Base-by-base conservation (phyloP, 2,329 filamentous ascomycete genomes). In the Nemania sp. region DNA sequence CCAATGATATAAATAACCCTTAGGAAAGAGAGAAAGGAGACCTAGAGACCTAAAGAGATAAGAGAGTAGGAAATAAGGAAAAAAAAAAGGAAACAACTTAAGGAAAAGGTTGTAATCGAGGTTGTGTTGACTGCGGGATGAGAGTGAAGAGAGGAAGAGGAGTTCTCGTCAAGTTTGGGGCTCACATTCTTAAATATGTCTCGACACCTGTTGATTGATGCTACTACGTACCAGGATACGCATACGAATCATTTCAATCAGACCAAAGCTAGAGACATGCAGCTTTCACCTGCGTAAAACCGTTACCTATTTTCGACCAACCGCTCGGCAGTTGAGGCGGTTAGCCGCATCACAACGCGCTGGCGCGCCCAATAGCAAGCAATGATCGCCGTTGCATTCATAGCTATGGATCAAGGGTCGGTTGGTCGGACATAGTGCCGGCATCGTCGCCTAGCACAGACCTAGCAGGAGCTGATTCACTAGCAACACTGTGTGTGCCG, bases 301-400 rank as follows among this genome's bases (percentile, higher is more conserved):
- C 63, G 52, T 58, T 72, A 56, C 73, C 24, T 75, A 73, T 74
- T 73, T 73, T 70, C 35, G 60, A 51, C 52, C 27, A 61, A 59
- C 57, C 65, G 58, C 52, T 45, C 73, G 69, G 68, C 62, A 70
- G 57, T 73, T 70, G 74, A 73, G 57, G 71, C 67, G 66, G 66
- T 73, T 71, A 68, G 73, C 73, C 66, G 75, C 72, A 73, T 76
- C 74, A 75, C 24, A 71, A 77, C 55, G 73, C 75, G 75, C 75
- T 70, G 72, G 62, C 4, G 57, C 22, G 35, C 41, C 75, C 75
- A 76, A 77, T 76, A 29, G 67, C 51, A 55, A 64, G 54, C 57
- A 43, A 64, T 62, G 66, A 72, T 72, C 67, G 41, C 59, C 58
- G 24, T 45, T 56, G 65, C 65, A 64, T 63, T 70, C 73, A 59